Evolutionary conservation across 306 rosid species (phyloP).

Genomic region (Quercus mongolica): DNA sequence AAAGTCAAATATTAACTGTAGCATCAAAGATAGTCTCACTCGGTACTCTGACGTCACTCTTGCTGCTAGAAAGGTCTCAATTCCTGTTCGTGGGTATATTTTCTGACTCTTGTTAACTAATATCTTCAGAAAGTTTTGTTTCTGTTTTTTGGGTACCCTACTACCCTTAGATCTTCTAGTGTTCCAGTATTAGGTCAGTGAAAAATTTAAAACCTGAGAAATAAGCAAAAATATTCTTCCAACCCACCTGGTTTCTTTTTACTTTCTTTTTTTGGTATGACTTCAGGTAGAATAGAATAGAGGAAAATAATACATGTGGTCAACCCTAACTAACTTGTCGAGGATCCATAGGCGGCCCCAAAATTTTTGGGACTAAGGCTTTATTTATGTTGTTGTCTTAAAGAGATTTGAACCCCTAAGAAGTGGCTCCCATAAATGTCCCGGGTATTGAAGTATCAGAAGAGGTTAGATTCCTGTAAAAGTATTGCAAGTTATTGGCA

Average conservation of each 20-base stretch:
- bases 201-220: neutral
- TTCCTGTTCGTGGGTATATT: constrained; percentile 88
- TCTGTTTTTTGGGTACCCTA: too few species aligned
- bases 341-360: too few species aligned
- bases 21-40: constrained; percentile 70
- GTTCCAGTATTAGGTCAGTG: neutral
- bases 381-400: too few species aligned
- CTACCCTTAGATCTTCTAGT: neutral
- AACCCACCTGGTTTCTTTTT: neutral
- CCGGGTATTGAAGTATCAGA: neutral
- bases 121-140: too few species aligned
- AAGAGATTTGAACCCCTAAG: neutral
- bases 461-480: neutral
- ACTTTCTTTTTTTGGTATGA: neutral
- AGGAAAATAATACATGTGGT: too few species aligned
- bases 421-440: neutral
- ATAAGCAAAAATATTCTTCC: neutral
- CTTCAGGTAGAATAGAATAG: too few species aligned
- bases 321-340: too few species aligned
- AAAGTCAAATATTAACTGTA: constrained; percentile 73
- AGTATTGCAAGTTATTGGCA: neutral
- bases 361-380: too few species aligned
- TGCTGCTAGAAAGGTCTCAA: constrained; percentile 66
- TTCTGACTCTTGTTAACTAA: neutral
- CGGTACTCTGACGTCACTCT: constrained; percentile 59